Percentiles rank a stretch among this genome's conserved stretches.
Evolutionary conservation across 768 basidiomycete genomes (phyloP).

Genomic region (Pulveroboletus sp.): DNA sequence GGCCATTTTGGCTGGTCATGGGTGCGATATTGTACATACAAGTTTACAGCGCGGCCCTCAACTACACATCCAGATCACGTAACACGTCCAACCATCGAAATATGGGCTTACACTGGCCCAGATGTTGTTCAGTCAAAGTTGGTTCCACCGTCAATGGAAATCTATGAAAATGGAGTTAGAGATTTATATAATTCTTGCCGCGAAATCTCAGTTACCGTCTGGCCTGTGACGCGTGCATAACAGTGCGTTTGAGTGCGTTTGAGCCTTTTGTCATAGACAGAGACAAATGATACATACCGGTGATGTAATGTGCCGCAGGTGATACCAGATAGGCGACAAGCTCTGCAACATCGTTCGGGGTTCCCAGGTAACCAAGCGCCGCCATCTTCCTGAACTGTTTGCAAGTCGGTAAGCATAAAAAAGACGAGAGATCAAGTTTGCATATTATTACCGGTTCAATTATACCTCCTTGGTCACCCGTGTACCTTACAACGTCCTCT

Average conservation of each 20-base stretch:
- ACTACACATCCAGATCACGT: too few relatives aligned
- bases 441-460: constrained; percentile 10
- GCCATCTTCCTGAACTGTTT: constrained; percentile 11
- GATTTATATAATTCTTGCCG: not conserved
- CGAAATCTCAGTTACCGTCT: constrained; percentile 19
- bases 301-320: constrained; percentile 33
- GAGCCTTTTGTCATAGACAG: not conserved
- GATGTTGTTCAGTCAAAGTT: constrained; percentile 20
- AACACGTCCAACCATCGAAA: too few relatives aligned
- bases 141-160: constrained; percentile 25
- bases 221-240: constrained; percentile 17
- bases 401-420: not conserved
- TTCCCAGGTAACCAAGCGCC: constrained; percentile 23
- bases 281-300: constrained; percentile 20
- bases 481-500: constrained; percentile 8
- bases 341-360: constrained; percentile 32
- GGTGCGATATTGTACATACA: too few relatives aligned
- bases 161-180: constrained; percentile 4
- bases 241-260: too few relatives aligned
- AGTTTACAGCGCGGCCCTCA: too few relatives aligned
- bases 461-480: constrained; percentile 12
- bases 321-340: constrained; percentile 38
- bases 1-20: too few relatives aligned
- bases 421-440: not conserved
- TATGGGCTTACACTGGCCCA: too few relatives aligned